Conservation (phyloP, 73 alveolate species). For the Halteria grandinella region DNA sequence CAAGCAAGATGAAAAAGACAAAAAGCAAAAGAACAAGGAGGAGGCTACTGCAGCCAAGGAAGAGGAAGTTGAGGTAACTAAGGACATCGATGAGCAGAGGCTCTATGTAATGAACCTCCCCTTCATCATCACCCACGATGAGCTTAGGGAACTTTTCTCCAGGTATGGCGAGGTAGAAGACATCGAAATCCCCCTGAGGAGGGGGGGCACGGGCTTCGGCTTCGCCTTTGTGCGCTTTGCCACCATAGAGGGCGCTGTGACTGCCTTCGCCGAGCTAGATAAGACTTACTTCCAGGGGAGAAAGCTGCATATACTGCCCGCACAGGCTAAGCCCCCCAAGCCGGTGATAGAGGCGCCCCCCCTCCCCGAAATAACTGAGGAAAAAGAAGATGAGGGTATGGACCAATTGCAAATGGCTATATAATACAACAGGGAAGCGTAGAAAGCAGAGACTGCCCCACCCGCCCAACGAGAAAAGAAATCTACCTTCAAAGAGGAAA, state of each 20-base stretch:
- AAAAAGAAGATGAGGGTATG: neutral
- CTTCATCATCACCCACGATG: constrained; percentile 90
- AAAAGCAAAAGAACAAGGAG: constrained; percentile 18
- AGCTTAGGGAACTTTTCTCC: constrained; percentile 82
- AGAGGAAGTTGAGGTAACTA: constrained; percentile 35
- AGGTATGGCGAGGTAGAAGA: constrained; percentile 91
- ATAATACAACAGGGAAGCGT: too few relatives aligned
- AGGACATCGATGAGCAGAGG: constrained; percentile 84
- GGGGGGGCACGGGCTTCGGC: constrained; percentile 89
- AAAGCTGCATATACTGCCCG: constrained; percentile 90
- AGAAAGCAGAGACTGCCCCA: constrained; percentile 78
- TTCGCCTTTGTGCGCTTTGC: constrained; percentile 89
- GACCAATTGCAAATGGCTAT: too few relatives aligned
- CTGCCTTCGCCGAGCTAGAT: constrained; percentile 94
- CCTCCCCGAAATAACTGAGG: neutral
- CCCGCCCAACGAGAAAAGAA: constrained; percentile 62
- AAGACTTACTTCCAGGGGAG: constrained; percentile 92
- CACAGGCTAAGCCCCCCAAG: constrained; percentile 85
- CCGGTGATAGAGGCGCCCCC: constrained; percentile 8
- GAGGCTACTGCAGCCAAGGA: constrained; percentile 15
- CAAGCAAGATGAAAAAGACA: constrained; percentile 37
- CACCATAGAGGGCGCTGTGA: constrained; percentile 89
- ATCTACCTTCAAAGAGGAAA: constrained; percentile 84
- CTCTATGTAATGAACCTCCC: constrained; percentile 94
- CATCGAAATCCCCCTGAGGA: constrained; percentile 86